phyloP scores from a whole-genome alignment of 2,329 filamentous ascomycete species.

The Metarhizium sp. region DNA sequence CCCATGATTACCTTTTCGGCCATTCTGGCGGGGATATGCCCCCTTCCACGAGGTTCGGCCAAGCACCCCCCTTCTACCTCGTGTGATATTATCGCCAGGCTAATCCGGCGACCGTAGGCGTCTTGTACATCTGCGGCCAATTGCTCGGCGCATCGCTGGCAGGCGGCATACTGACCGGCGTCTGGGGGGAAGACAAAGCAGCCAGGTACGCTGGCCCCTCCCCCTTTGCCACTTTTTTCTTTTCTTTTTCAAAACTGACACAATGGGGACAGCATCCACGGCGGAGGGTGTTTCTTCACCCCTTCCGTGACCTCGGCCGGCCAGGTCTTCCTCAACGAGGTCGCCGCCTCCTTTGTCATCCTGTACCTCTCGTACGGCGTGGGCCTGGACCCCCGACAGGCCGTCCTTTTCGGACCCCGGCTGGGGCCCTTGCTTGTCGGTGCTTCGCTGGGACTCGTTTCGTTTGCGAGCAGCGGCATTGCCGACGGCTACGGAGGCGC shows the following conservation, averaged over 20 bases:
- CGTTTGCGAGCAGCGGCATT: slow-evolving; percentile 27
- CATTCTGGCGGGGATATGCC: slow-evolving; percentile 38
- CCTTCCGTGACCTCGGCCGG: slow-evolving; percentile 22
- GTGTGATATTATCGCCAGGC: too few relatives aligned
- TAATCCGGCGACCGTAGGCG: slow-evolving; percentile 11
- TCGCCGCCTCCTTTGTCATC: slow-evolving; percentile 23
- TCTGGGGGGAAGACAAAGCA: slow-evolving; percentile 20
- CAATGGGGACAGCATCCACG: slow-evolving; percentile 11
- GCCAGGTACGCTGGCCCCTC: slow-evolving; percentile 11
- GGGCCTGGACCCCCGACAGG: slow-evolving; percentile 43
- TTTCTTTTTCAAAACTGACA: too few relatives aligned
- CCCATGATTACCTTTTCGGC: slow-evolving; percentile 43
- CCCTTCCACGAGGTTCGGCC: slow-evolving; percentile 29
- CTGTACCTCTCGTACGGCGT: slow-evolving; percentile 39
- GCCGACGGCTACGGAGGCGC: slow-evolving; percentile 32
- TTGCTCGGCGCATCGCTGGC: slow-evolving; percentile 33
- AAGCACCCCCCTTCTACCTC: too few relatives aligned
- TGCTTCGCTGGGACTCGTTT: slow-evolving; percentile 24
- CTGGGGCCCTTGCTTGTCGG: slow-evolving; percentile 39
- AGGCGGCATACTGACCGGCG: slow-evolving; percentile 30
- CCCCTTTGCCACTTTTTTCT: too few relatives aligned
- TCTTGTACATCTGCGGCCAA: slow-evolving; percentile 38
- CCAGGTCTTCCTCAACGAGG: slow-evolving; percentile 38
- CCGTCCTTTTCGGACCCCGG: slow-evolving; percentile 36
- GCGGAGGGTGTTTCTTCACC: slow-evolving; percentile 29